Base-by-base conservation (phyloP, 148 eudicot genomes). In the Euryodendron excelsum region DNA sequence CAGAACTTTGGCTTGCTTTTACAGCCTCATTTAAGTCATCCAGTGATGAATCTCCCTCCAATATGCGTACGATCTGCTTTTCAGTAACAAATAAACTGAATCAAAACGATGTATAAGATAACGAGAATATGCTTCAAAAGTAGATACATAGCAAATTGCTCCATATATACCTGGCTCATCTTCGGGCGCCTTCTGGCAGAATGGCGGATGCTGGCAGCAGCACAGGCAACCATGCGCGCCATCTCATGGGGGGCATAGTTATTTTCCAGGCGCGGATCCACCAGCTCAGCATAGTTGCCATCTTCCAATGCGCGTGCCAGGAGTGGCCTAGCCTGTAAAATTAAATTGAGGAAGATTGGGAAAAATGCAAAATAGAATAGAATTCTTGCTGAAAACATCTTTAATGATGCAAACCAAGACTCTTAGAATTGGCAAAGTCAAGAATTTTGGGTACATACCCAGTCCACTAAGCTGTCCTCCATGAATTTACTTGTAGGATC, bases 401-500 rank as follows among this genome's bases (percentile, higher is more conserved):
- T n/a, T n/a, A n/a, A n/a, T n/a, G n/a, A n/a, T n/a, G n/a, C 1
- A 21, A 37, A 66, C 27, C 23, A 3, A 37, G 11, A 34, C 20
- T 25, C 20, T 21, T n/a, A 34, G 15, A 41, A 39, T 9, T 68
- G 20, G n/a, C 20, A 21, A 39, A 37, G n/a, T 10, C n/a, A n/a
- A 68, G 28, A n/a, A 2, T 45, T 15, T 27, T 27, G 0, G 52
- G 7, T 53, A 64, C 80, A 4, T 72, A 91, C 98, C 98, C 98
- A 93, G 56, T 93, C 98, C 21, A 91, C 98, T 64, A 93, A 80
- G 78, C 96, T 93, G 74, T 93, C 98, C 74, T 91, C 96, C 94
- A 89, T 91, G 75, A 73, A 73, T 60, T 80, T 69, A 83, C 79
- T 85, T 13, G 87, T 82, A n/a, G 84, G 89, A 76, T 90, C 96